Base-by-base conservation (phyloP, 441 rosid genomes). In the Brassica hybrid region DNA sequence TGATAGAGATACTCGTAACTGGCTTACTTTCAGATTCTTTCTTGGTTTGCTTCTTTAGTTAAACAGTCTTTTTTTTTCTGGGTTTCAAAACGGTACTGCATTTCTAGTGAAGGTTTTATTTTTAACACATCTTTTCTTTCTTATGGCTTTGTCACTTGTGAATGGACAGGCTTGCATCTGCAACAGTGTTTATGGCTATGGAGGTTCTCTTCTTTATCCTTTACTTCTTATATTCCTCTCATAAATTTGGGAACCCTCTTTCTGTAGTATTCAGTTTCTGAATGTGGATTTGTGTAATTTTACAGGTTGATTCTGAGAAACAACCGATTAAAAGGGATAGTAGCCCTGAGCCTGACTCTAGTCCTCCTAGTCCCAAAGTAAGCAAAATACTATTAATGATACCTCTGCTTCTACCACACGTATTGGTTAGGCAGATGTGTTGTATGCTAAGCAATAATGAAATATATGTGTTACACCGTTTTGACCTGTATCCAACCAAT, bases 181-280 rank as follows among this genome's bases (percentile, higher is more conserved):
- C 69, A 25, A 70, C 81, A 67, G 85, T 81, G 79, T 83, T 85
- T 80, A 75, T 75, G 76, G 69, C 67, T 76, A 86, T 83, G 77
- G 94, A 90, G 98, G 97, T 92, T 76, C 13, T 74, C 81, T 18
- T 83, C 85, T 75, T 21, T 68, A 76, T 12, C 45, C 78, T 61
- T 76, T 54, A 43, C 32, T 56, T 56, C 60, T 50, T 45, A 14
- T 6, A 45, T 12, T 45, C 58, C 10, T 50, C 56, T 48, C 17
- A 13, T 48, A 45, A 2, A 12, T 41, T 41, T 41, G 48, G 4
- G 3, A 41, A 11, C 48, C 25, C 45, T 64, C 48, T 30, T 45
- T 34, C 2, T 41, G 25, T 57, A 71, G 10, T 9, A 41, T 63
- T 27, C 48, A 56, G 75, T 75, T 66, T 75, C 80, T 80, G 66